phyloP scores from a whole-genome alignment of 805 yeast species.

The Blastobotrys peoriensis region DNA sequence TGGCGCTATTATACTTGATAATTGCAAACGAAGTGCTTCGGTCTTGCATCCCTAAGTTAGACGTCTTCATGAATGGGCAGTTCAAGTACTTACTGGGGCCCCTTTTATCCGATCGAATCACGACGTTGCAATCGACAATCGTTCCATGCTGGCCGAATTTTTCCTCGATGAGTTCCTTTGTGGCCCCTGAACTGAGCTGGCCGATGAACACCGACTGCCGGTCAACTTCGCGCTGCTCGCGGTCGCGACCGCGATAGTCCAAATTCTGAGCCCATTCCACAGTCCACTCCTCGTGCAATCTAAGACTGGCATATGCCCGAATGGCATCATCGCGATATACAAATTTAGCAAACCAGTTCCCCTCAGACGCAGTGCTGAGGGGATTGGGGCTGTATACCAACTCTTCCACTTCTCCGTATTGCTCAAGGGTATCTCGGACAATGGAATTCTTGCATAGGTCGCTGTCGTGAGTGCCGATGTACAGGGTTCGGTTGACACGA shows the following conservation, averaged over 20 bases:
- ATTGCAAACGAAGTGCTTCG: constrained; percentile 57
- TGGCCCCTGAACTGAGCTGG: constrained; percentile 51
- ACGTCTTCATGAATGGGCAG: neutral
- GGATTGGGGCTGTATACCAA: constrained; percentile 27
- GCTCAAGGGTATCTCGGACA: constrained; percentile 37
- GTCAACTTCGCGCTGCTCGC: constrained; percentile 40
- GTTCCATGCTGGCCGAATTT: constrained; percentile 66
- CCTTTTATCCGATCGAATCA: constrained; percentile 5
- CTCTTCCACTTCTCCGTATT: constrained; percentile 75
- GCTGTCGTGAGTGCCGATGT: constrained; percentile 35
- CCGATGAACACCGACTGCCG: constrained; percentile 74
- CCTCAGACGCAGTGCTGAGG: constrained; percentile 7
- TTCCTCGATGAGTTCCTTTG: constrained; percentile 47
- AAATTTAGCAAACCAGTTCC: constrained; percentile 70
- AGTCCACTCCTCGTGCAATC: constrained; percentile 34
- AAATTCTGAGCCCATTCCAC: constrained; percentile 87
- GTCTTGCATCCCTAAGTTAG: constrained; percentile 19
- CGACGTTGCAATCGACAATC: constrained; percentile 45
- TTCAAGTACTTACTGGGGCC: constrained; percentile 10
- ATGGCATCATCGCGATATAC: constrained; percentile 84
- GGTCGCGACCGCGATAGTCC: neutral
- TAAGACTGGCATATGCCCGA: constrained; percentile 59
- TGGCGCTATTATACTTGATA: constrained; percentile 55
- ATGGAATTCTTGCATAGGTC: constrained; percentile 16
- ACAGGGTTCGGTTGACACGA: constrained; percentile 81